phyloP scores from a whole-genome alignment of 1,139 yeast species.

The Debaryomyces psychrophilus region DNA sequence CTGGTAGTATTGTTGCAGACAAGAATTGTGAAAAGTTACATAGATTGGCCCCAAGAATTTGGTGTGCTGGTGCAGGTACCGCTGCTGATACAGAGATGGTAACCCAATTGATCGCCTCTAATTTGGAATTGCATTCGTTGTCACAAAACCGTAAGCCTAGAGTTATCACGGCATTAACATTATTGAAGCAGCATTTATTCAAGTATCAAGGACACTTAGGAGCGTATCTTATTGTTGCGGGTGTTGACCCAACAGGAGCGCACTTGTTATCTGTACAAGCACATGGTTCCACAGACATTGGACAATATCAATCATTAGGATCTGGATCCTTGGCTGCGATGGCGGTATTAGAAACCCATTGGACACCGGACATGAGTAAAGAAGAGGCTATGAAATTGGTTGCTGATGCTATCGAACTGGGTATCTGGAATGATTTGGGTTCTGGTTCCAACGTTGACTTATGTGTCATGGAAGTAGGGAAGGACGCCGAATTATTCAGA shows the following conservation, averaged over 20 bases:
- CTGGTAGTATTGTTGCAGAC: constrained; percentile 95
- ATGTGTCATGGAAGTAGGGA: constrained; percentile 93
- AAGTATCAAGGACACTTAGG: constrained; percentile 97
- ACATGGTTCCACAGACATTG: constrained; percentile 96
- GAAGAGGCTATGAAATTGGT: constrained; percentile 91
- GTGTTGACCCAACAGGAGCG: constrained; percentile 95
- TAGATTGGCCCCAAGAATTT: constrained; percentile 85
- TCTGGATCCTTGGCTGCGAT: constrained; percentile 99
- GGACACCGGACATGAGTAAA: constrained; percentile 75
- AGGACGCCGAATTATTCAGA: constrained; percentile 81
- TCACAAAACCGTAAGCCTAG: constrained; percentile 85
- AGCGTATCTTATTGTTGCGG: constrained; percentile 95
- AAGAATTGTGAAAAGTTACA: constrained; percentile 97
- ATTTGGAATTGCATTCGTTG: constrained; percentile 85
- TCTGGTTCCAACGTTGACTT: constrained; percentile 97
- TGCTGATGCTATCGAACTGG: constrained; percentile 92
- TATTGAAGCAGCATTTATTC: constrained; percentile 92
- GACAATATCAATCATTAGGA: constrained; percentile 88
- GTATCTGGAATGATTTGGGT: constrained; percentile 98
- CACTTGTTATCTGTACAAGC: constrained; percentile 93
- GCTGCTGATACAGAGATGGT: constrained; percentile 99
- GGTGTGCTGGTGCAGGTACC: constrained; percentile 99
- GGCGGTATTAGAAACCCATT: constrained; percentile 91
- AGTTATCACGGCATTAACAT: constrained; percentile 89
- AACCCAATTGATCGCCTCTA: constrained; percentile 88